Evolutionary conservation across 306 rosid genomes (phyloP), one percentile per base, ranked within the genome.

Genomic region (Dalbergia cultrata): DNA sequence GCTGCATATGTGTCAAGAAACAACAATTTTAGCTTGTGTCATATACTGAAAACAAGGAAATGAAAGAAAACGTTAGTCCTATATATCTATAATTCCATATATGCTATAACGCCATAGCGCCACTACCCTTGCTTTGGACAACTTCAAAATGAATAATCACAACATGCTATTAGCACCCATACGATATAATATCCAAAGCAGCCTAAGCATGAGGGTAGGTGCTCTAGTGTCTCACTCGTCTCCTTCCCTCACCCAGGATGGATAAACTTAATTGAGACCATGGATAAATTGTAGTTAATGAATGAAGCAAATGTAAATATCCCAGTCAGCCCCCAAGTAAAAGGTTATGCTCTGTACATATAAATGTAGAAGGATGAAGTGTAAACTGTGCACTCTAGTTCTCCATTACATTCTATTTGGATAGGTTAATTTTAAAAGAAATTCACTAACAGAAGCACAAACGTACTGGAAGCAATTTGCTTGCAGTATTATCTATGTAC

Each of bases 1-100:
- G 98, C 97, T 93, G 90, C 87, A 26, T 26, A 86, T n/a, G 70
- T 17, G 19, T 39, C 44, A 76, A 73, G 52, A 73, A 68, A 49
- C n/a, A 81, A 69, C 50, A 52, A 35, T 67, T 83, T 83, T 39
- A 74, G 75, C 49, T 26, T 62, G 5, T 49, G 53, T 26, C 21
- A 49, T 1, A 53, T 67, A 65, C 74, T 18, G 52, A 19, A 67
- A 11, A 34, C 35, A 44, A 69, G 14, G 16, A 68, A 41, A 79
- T 31, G 14, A 43, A 71, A 71, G 41, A 70, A 34, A 67, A n/a
- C 8, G 5, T 57, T 17, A 26, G 31, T 26, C 31, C 31, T 1
- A 26, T 26, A 26, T 26, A 26, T 26, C 31, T 26, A 26, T 26
- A 26, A 26, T 26, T 26, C 31, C 31, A 26, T 26, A 31, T 12